Conservation (phyloP, 495 filamentous ascomycete genomes). For the Haplographium delicatum region DNA sequence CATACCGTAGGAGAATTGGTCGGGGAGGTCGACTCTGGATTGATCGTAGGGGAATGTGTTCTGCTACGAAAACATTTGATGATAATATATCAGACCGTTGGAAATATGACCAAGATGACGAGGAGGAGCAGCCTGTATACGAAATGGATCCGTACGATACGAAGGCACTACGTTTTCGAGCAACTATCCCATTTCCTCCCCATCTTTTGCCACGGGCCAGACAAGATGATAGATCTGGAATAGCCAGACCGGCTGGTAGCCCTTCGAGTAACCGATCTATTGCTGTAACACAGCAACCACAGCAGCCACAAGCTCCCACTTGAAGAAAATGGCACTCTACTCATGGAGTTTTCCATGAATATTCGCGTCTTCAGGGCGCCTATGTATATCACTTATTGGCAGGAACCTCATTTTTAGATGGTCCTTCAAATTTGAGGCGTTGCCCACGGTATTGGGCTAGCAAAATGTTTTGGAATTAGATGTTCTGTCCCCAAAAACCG, state of each 20-base stretch:
- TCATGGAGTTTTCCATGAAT: too few relatives aligned
- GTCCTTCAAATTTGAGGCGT: conserved; percentile 16
- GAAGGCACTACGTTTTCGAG: conserved; percentile 65
- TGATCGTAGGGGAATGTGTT: conserved; percentile 61
- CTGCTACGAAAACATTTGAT: conserved; percentile 35
- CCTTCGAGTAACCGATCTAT: conserved; percentile 23
- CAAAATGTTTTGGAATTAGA: conserved; percentile 27
- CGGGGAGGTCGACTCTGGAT: conserved; percentile 76
- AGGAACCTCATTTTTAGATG: conserved; percentile 8
- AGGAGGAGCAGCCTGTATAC: conserved; percentile 61
- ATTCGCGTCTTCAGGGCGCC: not conserved
- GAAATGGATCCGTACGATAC: conserved; percentile 66
- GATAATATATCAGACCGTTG: conserved; percentile 61
- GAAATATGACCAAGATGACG: conserved; percentile 76
- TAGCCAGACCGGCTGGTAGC: conserved; percentile 21
- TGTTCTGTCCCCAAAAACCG: conserved; percentile 28
- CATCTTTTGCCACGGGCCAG: conserved; percentile 18
- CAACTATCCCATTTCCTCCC: conserved; percentile 54
- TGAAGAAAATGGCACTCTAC: too few relatives aligned
- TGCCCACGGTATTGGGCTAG: conserved; percentile 16
- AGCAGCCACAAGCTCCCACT: conserved; percentile 12
- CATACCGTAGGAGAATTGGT: conserved; percentile 65
- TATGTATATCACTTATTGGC: conserved; percentile 16
- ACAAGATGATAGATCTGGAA: conserved; percentile 8
- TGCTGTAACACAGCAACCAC: conserved; percentile 16